Base-by-base conservation (phyloP, 768 basidiomycete genomes). In the Dentipellis sp. region DNA sequence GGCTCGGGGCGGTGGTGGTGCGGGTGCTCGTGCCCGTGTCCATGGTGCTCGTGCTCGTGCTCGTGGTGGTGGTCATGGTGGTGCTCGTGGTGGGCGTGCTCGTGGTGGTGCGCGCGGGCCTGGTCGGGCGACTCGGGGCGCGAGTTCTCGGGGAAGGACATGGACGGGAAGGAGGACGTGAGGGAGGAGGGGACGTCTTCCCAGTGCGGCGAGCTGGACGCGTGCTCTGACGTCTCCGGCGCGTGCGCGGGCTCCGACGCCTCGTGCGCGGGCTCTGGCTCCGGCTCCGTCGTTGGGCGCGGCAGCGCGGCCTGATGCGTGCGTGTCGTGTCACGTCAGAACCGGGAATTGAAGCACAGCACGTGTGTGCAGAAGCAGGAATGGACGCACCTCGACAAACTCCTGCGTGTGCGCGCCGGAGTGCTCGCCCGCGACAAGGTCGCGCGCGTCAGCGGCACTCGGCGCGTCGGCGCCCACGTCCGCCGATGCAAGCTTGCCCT, bases 131-230 rank as follows among this genome's bases (percentile, higher is more conserved):
- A 76, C 10, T 81, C 77, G 1, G 79, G 75, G 54, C 77, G 76
- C 38, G 77, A 78, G 21, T 78, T 77, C 56, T 83, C 86, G 8
- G 86, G 86, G 68, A 83, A 86, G 23, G 85, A 78, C 72, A 88
- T 73, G 58, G 91, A 91, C n/a, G 90, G 90, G 67, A 80, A 88
- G 4, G 90, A 92, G 1, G 78, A 69, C 10, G 68, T 67, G 37
- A 68, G 59, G 11, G 66, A 67, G 50, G 61, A 21, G 48, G 82
- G 76, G 38, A 91, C 72, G 56, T 88, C 78, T 66, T 89, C 88
- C 89, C 88, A 91, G 51, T 59, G 67, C 54, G 65, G 67, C 12
- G 70, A 68, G 52, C 67, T 68, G 55, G 71, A 62, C 29, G 65
- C 65, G 35, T 68, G 66, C n/a, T n/a, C n/a, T 5, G 65, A 62